Percentiles rank a stretch among this genome's conserved stretches.
Evolutionary conservation across 768 basidiomycete genomes (phyloP).

Genomic region (Lactarius evosmus): DNA sequence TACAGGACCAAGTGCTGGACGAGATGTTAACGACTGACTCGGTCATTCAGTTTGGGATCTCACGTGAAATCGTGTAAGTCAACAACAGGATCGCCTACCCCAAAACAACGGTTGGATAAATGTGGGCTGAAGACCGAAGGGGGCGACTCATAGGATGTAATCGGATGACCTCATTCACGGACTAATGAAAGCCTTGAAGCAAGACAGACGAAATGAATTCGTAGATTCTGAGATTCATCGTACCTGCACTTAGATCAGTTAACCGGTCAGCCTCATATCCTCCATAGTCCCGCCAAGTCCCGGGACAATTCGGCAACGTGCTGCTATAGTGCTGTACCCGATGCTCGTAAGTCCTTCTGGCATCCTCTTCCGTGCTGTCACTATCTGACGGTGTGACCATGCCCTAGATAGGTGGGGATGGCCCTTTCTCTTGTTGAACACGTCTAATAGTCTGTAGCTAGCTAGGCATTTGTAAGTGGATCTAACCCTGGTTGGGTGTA

Average conservation of each 20-base stretch:
- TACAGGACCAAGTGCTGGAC: neutral
- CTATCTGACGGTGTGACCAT: neutral
- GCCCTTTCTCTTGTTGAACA: neutral
- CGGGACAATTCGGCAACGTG: neutral
- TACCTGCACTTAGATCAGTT: neutral
- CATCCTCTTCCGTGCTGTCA: neutral
- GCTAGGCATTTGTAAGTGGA: neutral
- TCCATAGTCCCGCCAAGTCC: neutral
- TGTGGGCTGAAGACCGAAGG: neutral
- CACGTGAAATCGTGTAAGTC: neutral
- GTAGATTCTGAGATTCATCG: neutral
- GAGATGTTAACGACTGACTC: neutral
- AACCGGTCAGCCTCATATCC: neutral
- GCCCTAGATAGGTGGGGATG: neutral
- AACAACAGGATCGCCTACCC: neutral
- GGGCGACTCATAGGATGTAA: neutral
- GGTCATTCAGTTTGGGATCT: neutral
- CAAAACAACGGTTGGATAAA: neutral
- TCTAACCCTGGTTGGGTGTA: slow-evolving; percentile 7
- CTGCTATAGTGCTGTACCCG: neutral
- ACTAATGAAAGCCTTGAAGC: neutral
- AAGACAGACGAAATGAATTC: neutral
- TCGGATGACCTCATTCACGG: neutral
- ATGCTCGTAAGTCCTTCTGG: neutral
- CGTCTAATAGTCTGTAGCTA: neutral